Evolutionary conservation across 2,329 filamentous ascomycete species (phyloP).

Genomic region (Plectosphaerella cucumerina): DNA sequence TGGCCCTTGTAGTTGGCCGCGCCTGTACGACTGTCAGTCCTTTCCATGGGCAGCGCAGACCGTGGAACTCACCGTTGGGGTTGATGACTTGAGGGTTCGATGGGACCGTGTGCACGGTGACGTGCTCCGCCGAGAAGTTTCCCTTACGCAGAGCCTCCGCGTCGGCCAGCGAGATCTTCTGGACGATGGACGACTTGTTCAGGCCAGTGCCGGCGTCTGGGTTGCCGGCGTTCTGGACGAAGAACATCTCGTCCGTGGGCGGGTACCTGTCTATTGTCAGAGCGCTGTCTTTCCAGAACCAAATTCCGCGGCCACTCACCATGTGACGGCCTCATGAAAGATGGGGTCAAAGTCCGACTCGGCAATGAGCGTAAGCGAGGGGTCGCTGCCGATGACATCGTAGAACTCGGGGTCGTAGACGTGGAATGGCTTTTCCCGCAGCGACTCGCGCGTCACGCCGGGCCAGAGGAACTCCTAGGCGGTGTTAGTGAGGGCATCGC

Average conservation of each 20-base stretch:
- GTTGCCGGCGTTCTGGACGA: conserved; percentile 47
- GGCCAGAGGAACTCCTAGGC: conserved; percentile 37
- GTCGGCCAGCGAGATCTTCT: conserved; percentile 43
- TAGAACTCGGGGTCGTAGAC: conserved; percentile 48
- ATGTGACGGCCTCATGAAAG: conserved; percentile 54
- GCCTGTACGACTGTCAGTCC: conserved; percentile 18
- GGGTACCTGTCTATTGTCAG: conserved; percentile 19
- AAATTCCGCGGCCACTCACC: too few relatives aligned
- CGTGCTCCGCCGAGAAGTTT: conserved; percentile 31
- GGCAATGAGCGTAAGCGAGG: conserved; percentile 45
- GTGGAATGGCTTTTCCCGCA: conserved; percentile 33
- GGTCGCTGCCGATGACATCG: conserved; percentile 42
- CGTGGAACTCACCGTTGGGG: conserved; percentile 28
- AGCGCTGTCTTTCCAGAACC: too few relatives aligned
- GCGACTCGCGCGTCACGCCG: conserved; percentile 30
- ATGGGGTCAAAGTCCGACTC: conserved; percentile 37
- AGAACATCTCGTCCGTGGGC: conserved; percentile 48
- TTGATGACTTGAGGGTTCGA: conserved; percentile 41
- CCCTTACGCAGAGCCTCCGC: conserved; percentile 32
- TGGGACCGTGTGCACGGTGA: conserved; percentile 36
- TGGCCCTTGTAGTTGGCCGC: conserved; percentile 46
- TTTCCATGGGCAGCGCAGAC: neutral
- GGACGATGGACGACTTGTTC: conserved; percentile 44
- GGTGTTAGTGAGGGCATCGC: neutral
- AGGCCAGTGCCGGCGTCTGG: conserved; percentile 43